phyloP scores from a whole-genome alignment of 768 basidiomycete species.

The Dentipellis sp. region DNA sequence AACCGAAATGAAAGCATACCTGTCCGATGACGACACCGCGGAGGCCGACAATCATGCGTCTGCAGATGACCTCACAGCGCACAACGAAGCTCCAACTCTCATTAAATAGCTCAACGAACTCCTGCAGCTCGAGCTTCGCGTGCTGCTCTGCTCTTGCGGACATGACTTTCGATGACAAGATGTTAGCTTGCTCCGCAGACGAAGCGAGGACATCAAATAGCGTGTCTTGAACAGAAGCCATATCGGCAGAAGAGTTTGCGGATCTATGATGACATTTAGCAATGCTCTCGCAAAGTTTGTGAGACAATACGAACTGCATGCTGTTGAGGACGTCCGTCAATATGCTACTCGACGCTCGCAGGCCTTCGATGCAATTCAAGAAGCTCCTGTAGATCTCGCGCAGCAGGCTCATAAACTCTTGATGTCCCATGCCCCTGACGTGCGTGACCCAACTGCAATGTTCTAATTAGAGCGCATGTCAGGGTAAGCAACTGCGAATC shows the following conservation, averaged over 20 bases:
- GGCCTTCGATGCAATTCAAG: conserved; percentile 55
- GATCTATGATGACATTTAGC: conserved; percentile 21
- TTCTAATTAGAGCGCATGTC: neutral
- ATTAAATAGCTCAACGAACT: conserved; percentile 78
- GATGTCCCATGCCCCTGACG: conserved; percentile 58
- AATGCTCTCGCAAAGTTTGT: neutral
- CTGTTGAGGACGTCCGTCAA: conserved; percentile 51
- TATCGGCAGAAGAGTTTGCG: conserved; percentile 28
- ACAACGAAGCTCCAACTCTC: conserved; percentile 88
- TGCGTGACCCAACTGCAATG: conserved; percentile 43
- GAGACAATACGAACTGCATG: conserved; percentile 26
- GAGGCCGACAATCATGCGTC: conserved; percentile 88
- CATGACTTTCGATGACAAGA: conserved; percentile 72
- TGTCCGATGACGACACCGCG: conserved; percentile 81
- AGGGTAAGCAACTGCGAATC: neutral
- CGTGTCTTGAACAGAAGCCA: conserved; percentile 49
- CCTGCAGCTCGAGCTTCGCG: conserved; percentile 54
- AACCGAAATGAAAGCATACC: conserved; percentile 26
- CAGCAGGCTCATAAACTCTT: conserved; percentile 57
- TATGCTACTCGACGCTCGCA: conserved; percentile 50
- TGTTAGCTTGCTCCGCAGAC: conserved; percentile 79
- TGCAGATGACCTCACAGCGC: conserved; percentile 74
- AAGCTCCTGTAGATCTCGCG: conserved; percentile 51
- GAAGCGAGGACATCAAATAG: conserved; percentile 70
- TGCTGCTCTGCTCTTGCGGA: conserved; percentile 73